Evolutionary conservation across 2,329 filamentous ascomycete species (phyloP).

Genomic region (Lomentospora prolificans): DNA sequence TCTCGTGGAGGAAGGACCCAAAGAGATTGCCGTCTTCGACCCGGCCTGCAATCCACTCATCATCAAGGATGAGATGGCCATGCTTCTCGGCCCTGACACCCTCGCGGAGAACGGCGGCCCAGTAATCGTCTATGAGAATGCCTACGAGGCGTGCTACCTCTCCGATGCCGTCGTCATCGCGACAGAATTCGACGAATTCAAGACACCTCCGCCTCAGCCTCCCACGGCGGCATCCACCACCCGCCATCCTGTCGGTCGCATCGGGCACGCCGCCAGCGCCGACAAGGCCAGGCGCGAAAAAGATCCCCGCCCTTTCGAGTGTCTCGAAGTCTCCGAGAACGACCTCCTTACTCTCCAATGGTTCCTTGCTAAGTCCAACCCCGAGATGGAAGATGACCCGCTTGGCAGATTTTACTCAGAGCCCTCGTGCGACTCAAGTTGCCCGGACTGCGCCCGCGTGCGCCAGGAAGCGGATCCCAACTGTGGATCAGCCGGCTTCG

Average conservation of each 20-base stretch:
- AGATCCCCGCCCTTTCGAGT: constrained; percentile 37
- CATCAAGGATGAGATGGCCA: constrained; percentile 39
- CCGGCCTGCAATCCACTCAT: constrained; percentile 47
- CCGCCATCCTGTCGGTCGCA: neutral
- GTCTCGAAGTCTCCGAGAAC: constrained; percentile 26
- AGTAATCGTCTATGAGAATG: constrained; percentile 36
- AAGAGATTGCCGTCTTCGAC: constrained; percentile 59
- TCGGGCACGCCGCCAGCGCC: neutral
- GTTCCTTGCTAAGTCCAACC: constrained; percentile 27
- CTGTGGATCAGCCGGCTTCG: constrained; percentile 24
- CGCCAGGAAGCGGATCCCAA: constrained; percentile 27
- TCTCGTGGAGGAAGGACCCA: constrained; percentile 53
- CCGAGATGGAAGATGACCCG: constrained; percentile 28
- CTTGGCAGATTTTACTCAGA: constrained; percentile 33
- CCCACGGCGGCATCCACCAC: constrained; percentile 16
- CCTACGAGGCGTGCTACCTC: constrained; percentile 37
- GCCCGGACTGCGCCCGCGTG: constrained; percentile 34
- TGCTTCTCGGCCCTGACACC: constrained; percentile 25
- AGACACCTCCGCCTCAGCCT: constrained; percentile 23
- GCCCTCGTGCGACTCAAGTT: constrained; percentile 33
- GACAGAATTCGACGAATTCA: constrained; percentile 49
- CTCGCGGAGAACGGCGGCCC: constrained; percentile 29
- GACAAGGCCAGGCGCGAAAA: constrained; percentile 15
- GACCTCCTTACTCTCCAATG: constrained; percentile 39
- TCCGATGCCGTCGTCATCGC: constrained; percentile 43